Evolutionary conservation across 2,329 filamentous ascomycete species (phyloP), one percentile per base, ranked within the genome.

Genomic region (Scedosporium apiospermum): DNA sequence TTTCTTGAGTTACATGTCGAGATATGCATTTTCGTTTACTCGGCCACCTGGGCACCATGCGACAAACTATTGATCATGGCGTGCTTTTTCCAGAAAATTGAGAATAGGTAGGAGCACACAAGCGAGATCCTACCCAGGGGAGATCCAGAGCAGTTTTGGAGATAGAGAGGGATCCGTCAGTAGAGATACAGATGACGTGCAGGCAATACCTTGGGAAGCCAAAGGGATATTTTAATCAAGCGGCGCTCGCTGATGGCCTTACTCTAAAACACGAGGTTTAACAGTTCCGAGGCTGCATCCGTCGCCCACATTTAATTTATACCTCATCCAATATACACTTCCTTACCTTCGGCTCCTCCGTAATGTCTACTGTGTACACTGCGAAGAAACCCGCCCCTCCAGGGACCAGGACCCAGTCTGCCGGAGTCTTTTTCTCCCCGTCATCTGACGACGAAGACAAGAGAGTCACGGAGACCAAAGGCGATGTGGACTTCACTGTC

Each of bases 81-180:
- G 49, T 53, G 49, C 49, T 53, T 53, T 53, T 16, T 57, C 44
- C 3, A 63, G 62, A 10, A 44, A 62, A 53, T 53, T 53, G 49
- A 27, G 21, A 53, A 53, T 53, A 21, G 21, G 21, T 21, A 18
- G n/a, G n/a, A 53, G 7, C 5, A 16, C 16, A 18, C 42, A 16
- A 7, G 12, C 42, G 5, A 46, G 42, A 18, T 18, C 6, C 42
- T 46, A 46, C 18, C 14, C 42, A 18, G 7, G 18, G 14, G 42
- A 46, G 18, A 46, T 46, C 14, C 14, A 16, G 42, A 46, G 44
- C 14, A 16, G 44, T 14, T 46, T 46, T 16, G 14, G 14, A 46
- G 21, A 53, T 21, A 53, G 10, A 27, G 23, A 21, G n/a, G 49
- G n/a, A 18, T 27, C 16, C 10, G n/a, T 53, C 30, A 34, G 6